Evolutionary conservation across 495 filamentous ascomycete species (phyloP).

Genomic region (Penicillium turbatum): DNA sequence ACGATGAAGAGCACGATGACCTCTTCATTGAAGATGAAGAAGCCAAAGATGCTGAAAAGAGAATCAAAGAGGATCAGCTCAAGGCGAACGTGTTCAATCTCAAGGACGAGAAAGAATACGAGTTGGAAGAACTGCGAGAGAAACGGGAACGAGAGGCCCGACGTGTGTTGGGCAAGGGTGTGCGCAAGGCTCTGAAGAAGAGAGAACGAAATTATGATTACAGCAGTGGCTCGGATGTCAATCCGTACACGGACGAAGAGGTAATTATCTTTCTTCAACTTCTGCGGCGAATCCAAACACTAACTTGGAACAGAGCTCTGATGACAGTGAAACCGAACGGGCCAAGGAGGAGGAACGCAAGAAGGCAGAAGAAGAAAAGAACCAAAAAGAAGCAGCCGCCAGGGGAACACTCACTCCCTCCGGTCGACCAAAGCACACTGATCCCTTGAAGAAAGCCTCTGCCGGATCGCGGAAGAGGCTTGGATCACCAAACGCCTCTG

Average conservation of each 20-base stretch:
- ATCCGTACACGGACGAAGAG: conserved; percentile 67
- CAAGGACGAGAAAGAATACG: conserved; percentile 80
- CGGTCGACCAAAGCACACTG: conserved; percentile 49
- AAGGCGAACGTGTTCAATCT: conserved; percentile 82
- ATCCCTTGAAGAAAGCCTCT: conserved; percentile 52
- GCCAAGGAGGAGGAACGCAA: conserved; percentile 66
- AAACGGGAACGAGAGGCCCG: conserved; percentile 62
- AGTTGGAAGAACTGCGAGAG: conserved; percentile 69
- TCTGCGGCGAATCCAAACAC: background rate
- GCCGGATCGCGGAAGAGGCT: conserved; percentile 66
- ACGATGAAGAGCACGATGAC: conserved; percentile 83
- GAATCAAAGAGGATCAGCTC: conserved; percentile 82
- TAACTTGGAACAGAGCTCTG: conserved; percentile 33
- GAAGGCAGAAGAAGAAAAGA: conserved; percentile 62
- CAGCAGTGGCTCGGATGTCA: conserved; percentile 65
- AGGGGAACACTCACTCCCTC: conserved; percentile 76
- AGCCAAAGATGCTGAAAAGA: conserved; percentile 75
- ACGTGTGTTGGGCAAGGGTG: conserved; percentile 66
- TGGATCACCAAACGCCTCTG: conserved; percentile 81
- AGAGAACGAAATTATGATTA: conserved; percentile 83
- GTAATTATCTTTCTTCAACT: conserved; percentile 18
- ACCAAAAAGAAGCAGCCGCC: conserved; percentile 52
- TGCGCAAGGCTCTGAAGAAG: conserved; percentile 74
- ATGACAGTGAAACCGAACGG: conserved; percentile 47
- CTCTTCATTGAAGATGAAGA: conserved; percentile 86